A percentile compares a stretch with the other conserved stretches of the same genome.
phyloP scores from a whole-genome alignment of 495 filamentous ascomycete species.

The Penicillium pulvis region DNA sequence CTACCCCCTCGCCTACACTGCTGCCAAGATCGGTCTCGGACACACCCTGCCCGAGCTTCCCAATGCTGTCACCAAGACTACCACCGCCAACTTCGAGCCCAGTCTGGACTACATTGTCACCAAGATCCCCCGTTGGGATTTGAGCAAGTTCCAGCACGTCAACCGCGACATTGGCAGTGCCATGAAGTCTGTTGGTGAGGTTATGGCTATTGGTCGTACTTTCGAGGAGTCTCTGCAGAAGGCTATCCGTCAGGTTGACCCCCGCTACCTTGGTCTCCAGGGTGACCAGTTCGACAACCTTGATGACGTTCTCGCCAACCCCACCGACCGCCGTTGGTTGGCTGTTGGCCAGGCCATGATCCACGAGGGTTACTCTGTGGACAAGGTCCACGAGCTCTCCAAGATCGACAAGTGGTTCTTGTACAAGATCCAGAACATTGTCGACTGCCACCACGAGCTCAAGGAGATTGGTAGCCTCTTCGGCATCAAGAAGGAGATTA shows the following conservation, averaged over 20 bases:
- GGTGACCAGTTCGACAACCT: slow-evolving; percentile 92
- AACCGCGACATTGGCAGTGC: slow-evolving; percentile 95
- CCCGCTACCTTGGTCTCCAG: slow-evolving; percentile 88
- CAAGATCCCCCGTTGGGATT: slow-evolving; percentile 97
- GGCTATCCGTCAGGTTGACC: slow-evolving; percentile 94
- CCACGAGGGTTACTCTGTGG: slow-evolving; percentile 91
- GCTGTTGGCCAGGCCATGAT: slow-evolving; percentile 98
- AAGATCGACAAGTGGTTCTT: slow-evolving; percentile 99
- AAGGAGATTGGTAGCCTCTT: slow-evolving; percentile 85
- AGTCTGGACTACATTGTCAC: slow-evolving; percentile 97
- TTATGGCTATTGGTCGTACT: slow-evolving; percentile 98
- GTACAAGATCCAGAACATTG: slow-evolving; percentile 95
- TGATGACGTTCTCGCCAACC: slow-evolving; percentile 86
- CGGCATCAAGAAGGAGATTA: slow-evolving; percentile 81
- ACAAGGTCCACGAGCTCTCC: slow-evolving; percentile 85
- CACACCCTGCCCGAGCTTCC: slow-evolving; percentile 93
- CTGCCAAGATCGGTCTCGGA: slow-evolving; percentile 94
- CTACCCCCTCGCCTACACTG: slow-evolving; percentile 94
- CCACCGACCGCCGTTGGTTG: slow-evolving; percentile 93
- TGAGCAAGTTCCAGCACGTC: slow-evolving; percentile 98
- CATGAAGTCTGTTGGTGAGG: slow-evolving; percentile 98
- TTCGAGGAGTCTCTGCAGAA: slow-evolving; percentile 99
- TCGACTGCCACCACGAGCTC: slow-evolving; percentile 83
- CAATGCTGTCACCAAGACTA: slow-evolving; percentile 97
- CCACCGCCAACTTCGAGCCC: slow-evolving; percentile 97